Conservation (phyloP, 306 rosid genomes). For the Glycyrrhiza uralensis region DNA sequence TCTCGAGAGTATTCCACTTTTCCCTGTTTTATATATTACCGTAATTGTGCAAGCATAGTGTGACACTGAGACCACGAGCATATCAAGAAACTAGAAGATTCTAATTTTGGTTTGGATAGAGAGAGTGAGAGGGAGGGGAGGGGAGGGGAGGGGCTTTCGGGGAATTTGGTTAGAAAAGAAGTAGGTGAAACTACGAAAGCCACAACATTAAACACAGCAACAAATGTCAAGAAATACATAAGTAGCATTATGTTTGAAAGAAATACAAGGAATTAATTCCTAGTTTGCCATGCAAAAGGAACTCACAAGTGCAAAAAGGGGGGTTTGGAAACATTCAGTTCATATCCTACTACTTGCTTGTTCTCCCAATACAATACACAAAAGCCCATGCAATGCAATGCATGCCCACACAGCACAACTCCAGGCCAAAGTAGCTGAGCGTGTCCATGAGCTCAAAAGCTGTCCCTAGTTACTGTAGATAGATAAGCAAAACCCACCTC, state of each 20-base stretch:
- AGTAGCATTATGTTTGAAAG: no score
- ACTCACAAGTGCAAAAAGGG: no score
- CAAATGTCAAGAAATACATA: neutral
- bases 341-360: conserved; percentile 51
- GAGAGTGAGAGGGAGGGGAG: neutral
- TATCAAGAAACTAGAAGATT: conserved; percentile 40
- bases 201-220: neutral
- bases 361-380: conserved; percentile 35
- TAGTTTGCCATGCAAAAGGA: no score
- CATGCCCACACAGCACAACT: conserved; percentile 32
- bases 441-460: conserved; percentile 69
- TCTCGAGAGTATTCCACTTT: neutral
- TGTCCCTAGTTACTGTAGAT: conserved; percentile 43
- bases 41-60: conserved; percentile 47
- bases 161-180: neutral
- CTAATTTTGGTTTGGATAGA: conserved; percentile 26
- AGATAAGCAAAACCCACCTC: conserved; percentile 30
- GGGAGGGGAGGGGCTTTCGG: neutral
- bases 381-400: no score
- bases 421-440: conserved; percentile 80
- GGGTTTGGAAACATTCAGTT: conserved; percentile 65
- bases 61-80: conserved; percentile 37
- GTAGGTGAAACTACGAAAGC: neutral
- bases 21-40: conserved; percentile 27
- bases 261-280: no score